A percentile compares a stretch with the other conserved stretches of the same genome.
Evolutionary conservation across 2,329 filamentous ascomycete genomes (phyloP).

Genomic region (Colletotrichum nymphaeae): DNA sequence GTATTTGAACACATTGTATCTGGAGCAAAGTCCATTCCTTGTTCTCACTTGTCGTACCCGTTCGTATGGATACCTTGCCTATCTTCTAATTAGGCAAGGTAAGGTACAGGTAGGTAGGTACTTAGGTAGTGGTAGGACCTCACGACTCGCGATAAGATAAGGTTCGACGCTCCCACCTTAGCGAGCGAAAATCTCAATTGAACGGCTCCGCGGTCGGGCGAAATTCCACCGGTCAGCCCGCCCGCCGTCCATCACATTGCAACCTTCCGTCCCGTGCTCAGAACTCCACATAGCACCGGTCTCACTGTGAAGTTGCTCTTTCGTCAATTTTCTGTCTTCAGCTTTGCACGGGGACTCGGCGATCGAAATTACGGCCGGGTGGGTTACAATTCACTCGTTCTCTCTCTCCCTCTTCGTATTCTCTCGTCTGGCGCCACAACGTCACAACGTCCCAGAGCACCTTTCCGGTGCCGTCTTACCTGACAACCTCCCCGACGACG

Average conservation of each 20-base stretch:
- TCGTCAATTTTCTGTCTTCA: background rate
- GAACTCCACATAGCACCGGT: constrained; percentile 1
- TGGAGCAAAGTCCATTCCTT: too few species aligned
- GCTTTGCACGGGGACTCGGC: background rate
- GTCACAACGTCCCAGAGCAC: background rate
- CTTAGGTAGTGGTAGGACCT: background rate
- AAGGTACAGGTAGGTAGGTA: too few species aligned
- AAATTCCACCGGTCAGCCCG: constrained; percentile 10
- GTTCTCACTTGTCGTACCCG: background rate
- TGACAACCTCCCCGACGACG: background rate
- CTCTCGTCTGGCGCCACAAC: background rate
- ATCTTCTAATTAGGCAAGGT: too few species aligned
- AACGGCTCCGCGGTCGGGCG: background rate
- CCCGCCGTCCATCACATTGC: background rate
- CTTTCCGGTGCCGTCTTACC: too few species aligned
- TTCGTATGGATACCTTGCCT: background rate
- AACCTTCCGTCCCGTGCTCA: background rate
- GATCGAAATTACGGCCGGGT: background rate
- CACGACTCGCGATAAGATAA: constrained; percentile 19
- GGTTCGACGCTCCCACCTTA: background rate
- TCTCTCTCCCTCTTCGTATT: too few species aligned
- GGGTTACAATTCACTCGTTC: background rate
- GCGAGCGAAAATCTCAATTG: constrained; percentile 24
- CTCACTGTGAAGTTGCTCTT: background rate
- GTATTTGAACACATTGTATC: background rate